phyloP scores from a whole-genome alignment of 257 asterid species.

The Fraxinus cuspidata region DNA sequence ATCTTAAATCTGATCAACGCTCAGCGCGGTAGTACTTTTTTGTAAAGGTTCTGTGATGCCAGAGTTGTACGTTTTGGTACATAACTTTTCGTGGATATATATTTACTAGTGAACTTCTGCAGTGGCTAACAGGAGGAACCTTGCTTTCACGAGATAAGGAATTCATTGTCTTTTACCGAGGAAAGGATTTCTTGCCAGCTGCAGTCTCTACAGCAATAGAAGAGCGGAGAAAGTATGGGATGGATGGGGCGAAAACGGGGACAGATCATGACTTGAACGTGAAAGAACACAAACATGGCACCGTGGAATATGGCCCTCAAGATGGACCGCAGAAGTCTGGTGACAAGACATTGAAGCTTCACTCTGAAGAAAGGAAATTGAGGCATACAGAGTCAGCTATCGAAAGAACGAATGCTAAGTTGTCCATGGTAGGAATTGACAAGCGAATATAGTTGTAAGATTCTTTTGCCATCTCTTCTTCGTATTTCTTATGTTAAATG shows the following conservation, averaged over 20 bases:
- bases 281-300: slow-evolving; percentile 29
- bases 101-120: slow-evolving; percentile 51
- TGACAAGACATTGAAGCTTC: slow-evolving; percentile 30
- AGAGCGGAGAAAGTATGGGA: slow-evolving; percentile 61
- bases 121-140: slow-evolving; percentile 89
- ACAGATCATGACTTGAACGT: slow-evolving; percentile 26
- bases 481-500: slow-evolving; percentile 22
- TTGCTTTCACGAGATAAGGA: slow-evolving; percentile 94
- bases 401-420: slow-evolving; percentile 55
- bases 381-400: slow-evolving; percentile 45
- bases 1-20: slow-evolving; percentile 17
- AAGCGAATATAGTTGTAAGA: slow-evolving; percentile 18
- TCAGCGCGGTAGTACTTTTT: slow-evolving; percentile 6
- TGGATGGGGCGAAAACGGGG: slow-evolving; percentile 32
- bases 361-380: slow-evolving; percentile 39
- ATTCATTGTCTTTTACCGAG: slow-evolving; percentile 86
- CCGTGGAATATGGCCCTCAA: slow-evolving; percentile 33
- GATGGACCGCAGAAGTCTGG: slow-evolving; percentile 34
- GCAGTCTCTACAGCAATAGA: slow-evolving; percentile 88
- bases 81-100: slow-evolving; percentile 20
- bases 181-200: slow-evolving; percentile 95
- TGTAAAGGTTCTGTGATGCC: background rate
- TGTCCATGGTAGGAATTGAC: slow-evolving; percentile 62
- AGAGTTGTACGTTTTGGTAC: slow-evolving; percentile 10
- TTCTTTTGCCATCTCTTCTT: slow-evolving; percentile 24